Conservation (phyloP, 129 eudicot species). For the Flaveria robusta region DNA sequence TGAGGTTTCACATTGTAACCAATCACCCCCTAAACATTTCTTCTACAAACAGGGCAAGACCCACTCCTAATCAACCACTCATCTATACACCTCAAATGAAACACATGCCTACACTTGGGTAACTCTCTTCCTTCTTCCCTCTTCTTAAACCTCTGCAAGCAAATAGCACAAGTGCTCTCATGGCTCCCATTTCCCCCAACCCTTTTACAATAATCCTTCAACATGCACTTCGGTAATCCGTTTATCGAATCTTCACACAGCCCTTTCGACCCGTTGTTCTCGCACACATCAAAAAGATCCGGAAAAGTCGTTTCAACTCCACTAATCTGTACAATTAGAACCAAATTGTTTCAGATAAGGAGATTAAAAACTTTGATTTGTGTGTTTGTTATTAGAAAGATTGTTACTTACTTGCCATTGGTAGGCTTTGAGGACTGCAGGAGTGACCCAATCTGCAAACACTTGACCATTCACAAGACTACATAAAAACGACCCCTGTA, state of each 20-base stretch:
- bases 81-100: constrained; percentile 67
- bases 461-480: constrained; percentile 84
- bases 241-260: constrained; percentile 50
- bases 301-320: constrained; percentile 45
- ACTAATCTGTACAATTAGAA: constrained; percentile 46
- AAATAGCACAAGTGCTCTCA: constrained; percentile 52
- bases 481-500: constrained; percentile 66
- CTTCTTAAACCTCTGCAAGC: constrained; percentile 48
- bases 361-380: too few species aligned
- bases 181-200: constrained; percentile 13
- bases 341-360: background rate
- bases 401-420: constrained; percentile 68
- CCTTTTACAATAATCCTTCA: constrained; percentile 17
- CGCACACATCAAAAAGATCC: constrained; percentile 59
- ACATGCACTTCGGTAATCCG: constrained; percentile 44
- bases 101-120: constrained; percentile 59
- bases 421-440: constrained; percentile 86
- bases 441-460: constrained; percentile 80
- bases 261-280: constrained; percentile 47
- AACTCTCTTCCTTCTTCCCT: constrained; percentile 54
- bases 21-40: constrained; percentile 39
- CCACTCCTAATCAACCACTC: constrained; percentile 65
- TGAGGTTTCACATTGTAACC: background rate
- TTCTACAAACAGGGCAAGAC: constrained; percentile 74
- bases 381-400: too few species aligned